phyloP scores from a whole-genome alignment of 768 basidiomycete genomes.

The Boletus rubroflammeus region DNA sequence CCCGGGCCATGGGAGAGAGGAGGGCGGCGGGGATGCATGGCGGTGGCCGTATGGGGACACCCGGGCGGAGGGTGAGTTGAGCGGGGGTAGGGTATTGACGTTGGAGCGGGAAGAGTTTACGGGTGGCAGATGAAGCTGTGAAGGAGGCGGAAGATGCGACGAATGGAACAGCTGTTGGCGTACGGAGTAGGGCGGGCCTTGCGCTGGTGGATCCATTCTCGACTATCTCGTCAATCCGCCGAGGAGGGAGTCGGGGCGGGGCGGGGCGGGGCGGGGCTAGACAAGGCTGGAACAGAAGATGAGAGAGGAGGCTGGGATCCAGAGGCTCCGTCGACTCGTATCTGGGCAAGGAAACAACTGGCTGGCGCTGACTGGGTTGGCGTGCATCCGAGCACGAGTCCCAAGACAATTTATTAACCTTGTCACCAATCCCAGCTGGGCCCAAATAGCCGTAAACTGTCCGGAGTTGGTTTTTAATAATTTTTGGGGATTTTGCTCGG shows the following conservation, averaged over 20 bases:
- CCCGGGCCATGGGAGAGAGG: conserved; percentile 23
- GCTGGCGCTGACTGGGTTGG: conserved; percentile 8
- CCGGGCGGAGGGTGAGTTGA: conserved; percentile 30
- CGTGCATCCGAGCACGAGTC: conserved; percentile 17
- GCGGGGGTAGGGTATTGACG: conserved; percentile 41
- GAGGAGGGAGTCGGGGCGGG: background rate
- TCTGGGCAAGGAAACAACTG: background rate
- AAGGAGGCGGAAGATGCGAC: conserved; percentile 42
- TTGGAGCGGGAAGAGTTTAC: conserved; percentile 33
- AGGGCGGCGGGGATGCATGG: conserved; percentile 28
- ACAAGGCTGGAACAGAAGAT: conserved; percentile 4
- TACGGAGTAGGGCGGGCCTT: conserved; percentile 29
- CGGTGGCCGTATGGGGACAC: conserved; percentile 24
- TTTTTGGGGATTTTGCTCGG: background rate
- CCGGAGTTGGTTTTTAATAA: background rate
- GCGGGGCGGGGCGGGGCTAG: conserved; percentile 3
- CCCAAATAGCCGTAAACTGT: conserved; percentile 29
- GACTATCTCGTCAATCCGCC: conserved; percentile 2
- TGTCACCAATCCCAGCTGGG: conserved; percentile 13
- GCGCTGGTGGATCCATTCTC: conserved; percentile 28
- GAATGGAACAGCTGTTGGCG: conserved; percentile 40
- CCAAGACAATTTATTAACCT: conserved; percentile 24
- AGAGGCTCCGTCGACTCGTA: background rate
- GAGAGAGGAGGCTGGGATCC: background rate
- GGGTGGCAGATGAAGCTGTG: conserved; percentile 39